phyloP scores from a whole-genome alignment of 2,329 filamentous ascomycete species.

The Lasiodiplodia theobromae region DNA sequence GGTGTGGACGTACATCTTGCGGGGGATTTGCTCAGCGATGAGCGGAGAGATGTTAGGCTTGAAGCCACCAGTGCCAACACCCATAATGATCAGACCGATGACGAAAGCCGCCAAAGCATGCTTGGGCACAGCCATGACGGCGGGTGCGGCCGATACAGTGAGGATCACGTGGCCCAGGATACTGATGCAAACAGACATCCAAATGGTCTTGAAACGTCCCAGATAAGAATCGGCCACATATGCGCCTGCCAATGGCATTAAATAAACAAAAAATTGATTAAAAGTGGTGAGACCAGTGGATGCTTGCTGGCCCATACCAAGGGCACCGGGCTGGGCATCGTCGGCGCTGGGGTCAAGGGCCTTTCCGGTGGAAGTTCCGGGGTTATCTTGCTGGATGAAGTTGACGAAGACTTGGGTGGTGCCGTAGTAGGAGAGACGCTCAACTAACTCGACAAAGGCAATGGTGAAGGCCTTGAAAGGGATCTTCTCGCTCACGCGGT shows the following conservation, averaged over 20 bases:
- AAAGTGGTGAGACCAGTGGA: slow-evolving; percentile 60
- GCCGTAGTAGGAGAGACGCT: slow-evolving; percentile 50
- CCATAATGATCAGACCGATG: slow-evolving; percentile 66
- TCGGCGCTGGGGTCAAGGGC: slow-evolving; percentile 38
- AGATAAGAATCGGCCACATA: slow-evolving; percentile 65
- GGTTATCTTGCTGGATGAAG: slow-evolving; percentile 45
- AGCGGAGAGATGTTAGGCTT: slow-evolving; percentile 69
- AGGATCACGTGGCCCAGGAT: slow-evolving; percentile 64
- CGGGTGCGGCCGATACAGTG: slow-evolving; percentile 62
- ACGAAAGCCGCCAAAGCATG: slow-evolving; percentile 64
- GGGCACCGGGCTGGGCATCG: slow-evolving; percentile 55
- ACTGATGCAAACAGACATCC: no score
- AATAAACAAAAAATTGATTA: slow-evolving; percentile 64
- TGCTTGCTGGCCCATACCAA: slow-evolving; percentile 63
- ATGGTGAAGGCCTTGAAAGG: slow-evolving; percentile 48
- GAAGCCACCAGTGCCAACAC: slow-evolving; percentile 72
- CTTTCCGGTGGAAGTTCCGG: slow-evolving; percentile 41
- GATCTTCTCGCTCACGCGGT: slow-evolving; percentile 43
- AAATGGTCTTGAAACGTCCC: slow-evolving; percentile 68
- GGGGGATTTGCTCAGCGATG: slow-evolving; percentile 69
- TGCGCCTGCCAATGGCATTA: slow-evolving; percentile 66
- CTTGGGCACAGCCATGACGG: slow-evolving; percentile 55
- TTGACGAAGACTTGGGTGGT: slow-evolving; percentile 46
- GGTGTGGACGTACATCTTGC: slow-evolving; percentile 58
- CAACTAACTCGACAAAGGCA: slow-evolving; percentile 47